These are phyloP conservation scores for Boletellus sp. DNA, from an alignment of 768 basidiomycete species.

Conservation along the genomic window DNA sequence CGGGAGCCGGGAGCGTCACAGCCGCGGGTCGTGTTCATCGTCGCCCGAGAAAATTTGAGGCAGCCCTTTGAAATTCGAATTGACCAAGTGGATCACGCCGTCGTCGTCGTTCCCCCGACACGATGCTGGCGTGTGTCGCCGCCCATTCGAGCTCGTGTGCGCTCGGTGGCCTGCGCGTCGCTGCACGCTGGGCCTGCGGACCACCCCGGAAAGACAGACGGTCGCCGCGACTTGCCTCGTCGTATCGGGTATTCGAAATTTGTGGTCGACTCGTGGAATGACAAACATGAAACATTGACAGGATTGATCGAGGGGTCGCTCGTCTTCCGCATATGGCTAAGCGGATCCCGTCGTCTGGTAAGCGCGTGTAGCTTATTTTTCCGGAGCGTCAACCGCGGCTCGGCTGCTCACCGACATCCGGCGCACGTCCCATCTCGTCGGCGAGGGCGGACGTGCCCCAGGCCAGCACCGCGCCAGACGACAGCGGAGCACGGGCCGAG, in stretches of 20 bases:
- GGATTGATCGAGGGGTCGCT: slow-evolving; percentile 40
- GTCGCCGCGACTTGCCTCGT: slow-evolving; percentile 7
- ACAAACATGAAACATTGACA: slow-evolving; percentile 42
- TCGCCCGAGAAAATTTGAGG: slow-evolving; percentile 22
- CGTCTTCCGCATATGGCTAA: slow-evolving; percentile 35
- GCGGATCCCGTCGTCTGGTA: slow-evolving; percentile 40
- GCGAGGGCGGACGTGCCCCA: neutral
- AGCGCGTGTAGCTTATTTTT: slow-evolving; percentile 26
- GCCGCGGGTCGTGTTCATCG: slow-evolving; percentile 17
- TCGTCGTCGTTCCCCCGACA: neutral
- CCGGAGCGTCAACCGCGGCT: neutral
- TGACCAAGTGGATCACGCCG: slow-evolving; percentile 8
- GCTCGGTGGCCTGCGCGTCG: neutral
- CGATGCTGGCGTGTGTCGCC: too few species aligned
- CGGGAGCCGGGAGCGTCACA: slow-evolving; percentile 24
- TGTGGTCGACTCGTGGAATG: slow-evolving; percentile 16
- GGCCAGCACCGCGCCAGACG: neutral
- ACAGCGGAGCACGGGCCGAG: neutral
- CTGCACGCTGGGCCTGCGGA: neutral
- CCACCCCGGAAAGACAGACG: neutral
- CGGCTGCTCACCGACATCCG: slow-evolving; percentile 2
- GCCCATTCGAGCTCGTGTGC: too few species aligned
- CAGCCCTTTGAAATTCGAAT: slow-evolving; percentile 25
- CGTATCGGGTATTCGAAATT: slow-evolving; percentile 9
- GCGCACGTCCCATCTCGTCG: neutral